A percentile compares a stretch with the other conserved stretches of the same genome.
Conservation (phyloP, 345 rosid species). For the Arabidopsis arenosa region DNA sequence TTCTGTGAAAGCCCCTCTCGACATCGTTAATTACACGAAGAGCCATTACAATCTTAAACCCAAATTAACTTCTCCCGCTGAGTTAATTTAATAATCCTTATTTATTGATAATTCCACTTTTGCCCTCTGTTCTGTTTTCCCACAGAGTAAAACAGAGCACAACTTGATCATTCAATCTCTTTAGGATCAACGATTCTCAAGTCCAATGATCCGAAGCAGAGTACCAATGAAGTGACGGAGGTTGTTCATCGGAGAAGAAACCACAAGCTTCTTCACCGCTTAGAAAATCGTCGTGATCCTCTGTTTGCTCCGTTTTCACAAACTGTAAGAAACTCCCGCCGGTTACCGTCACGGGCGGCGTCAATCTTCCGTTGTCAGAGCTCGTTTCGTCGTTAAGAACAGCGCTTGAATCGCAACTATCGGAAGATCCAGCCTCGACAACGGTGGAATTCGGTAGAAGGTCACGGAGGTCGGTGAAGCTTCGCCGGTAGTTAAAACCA, state of each 20-base stretch:
- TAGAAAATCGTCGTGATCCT: conserved; percentile 73
- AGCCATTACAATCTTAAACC: conserved; percentile 2
- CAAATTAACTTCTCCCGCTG: neutral
- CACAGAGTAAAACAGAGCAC: conserved; percentile 28
- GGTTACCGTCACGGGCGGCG: conserved; percentile 41
- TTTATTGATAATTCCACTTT: conserved; percentile 21
- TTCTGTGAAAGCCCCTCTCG: neutral
- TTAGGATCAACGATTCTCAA: conserved; percentile 7
- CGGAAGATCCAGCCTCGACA: conserved; percentile 69
- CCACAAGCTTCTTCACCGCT: conserved; percentile 80
- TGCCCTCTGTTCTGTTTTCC: conserved; percentile 16
- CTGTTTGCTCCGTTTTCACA: conserved; percentile 68
- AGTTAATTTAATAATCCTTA: conserved; percentile 13
- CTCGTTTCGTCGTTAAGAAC: conserved; percentile 73
- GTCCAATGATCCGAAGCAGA: conserved; percentile 49
- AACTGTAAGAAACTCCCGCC: conserved; percentile 47
- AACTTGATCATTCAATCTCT: neutral
- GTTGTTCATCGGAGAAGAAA: conserved; percentile 87
- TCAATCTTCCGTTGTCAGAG: conserved; percentile 53
- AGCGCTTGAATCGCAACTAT: conserved; percentile 80
- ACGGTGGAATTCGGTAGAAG: conserved; percentile 50
- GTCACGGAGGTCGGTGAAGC: conserved; percentile 53
- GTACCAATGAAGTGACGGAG: conserved; percentile 86
- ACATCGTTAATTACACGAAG: conserved; percentile 29
- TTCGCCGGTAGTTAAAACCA: conserved; percentile 55